phyloP scores from a whole-genome alignment of 768 basidiomycete genomes.

The Termitomyces sp. region DNA sequence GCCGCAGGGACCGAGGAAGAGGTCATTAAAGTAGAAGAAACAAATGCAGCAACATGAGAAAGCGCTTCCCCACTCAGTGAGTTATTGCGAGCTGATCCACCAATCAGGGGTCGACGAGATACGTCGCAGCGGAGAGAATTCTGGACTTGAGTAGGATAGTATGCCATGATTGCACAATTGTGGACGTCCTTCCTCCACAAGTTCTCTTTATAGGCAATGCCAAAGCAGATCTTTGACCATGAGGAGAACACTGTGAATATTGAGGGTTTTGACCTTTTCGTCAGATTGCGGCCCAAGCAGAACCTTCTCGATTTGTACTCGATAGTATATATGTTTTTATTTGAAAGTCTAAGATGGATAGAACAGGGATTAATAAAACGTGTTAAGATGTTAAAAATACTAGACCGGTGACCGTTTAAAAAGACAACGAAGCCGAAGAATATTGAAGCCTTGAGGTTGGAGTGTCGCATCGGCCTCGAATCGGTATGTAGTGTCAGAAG shows the following conservation, averaged over 20 bases:
- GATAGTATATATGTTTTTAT: too few relatives aligned
- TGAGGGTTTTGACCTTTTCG: not conserved
- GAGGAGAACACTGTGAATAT: not conserved
- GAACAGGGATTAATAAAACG: too few relatives aligned
- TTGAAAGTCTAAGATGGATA: too few relatives aligned
- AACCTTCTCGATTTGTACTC: too few relatives aligned
- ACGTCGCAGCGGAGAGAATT: not conserved
- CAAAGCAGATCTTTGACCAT: not conserved
- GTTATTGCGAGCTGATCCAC: not conserved
- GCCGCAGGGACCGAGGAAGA: not conserved
- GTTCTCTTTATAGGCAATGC: not conserved
- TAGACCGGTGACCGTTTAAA: too few relatives aligned
- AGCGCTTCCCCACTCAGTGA: not conserved
- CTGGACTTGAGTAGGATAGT: not conserved
- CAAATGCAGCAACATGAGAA: not conserved
- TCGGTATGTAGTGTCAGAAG: too few relatives aligned
- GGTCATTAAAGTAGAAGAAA: not conserved
- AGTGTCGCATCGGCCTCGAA: too few relatives aligned
- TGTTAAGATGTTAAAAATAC: not conserved
- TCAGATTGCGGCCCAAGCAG: not conserved
- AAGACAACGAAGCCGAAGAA: not conserved
- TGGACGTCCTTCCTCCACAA: not conserved
- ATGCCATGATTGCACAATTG: not conserved
- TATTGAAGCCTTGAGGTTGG: too few relatives aligned
- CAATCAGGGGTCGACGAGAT: not conserved